Percentiles rank a stretch among this genome's conserved stretches.
These are phyloP conservation scores for Breynia disticha DNA, from an alignment of 441 rosid genomes.

Conservation along the genomic window DNA sequence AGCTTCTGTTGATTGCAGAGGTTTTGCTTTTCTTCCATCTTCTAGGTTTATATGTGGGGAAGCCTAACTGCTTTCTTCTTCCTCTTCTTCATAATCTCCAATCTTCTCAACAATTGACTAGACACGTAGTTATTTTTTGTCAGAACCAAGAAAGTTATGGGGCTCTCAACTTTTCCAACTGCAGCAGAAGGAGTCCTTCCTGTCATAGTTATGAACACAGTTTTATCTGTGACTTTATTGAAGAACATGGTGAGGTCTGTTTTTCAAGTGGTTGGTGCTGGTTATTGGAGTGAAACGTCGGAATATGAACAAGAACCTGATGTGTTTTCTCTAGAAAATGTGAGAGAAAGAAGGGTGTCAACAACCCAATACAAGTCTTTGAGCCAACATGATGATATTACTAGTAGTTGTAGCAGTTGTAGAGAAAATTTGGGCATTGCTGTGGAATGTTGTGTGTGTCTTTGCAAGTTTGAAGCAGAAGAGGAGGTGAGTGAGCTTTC, in stretches of 20 bases:
- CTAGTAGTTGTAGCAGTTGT: slow-evolving; percentile 1
- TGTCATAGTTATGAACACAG: slow-evolving; percentile 60
- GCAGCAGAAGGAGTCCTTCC: slow-evolving; percentile 60
- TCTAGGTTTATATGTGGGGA: too few species aligned
- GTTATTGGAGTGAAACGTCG: slow-evolving; percentile 9
- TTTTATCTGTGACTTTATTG: slow-evolving; percentile 48
- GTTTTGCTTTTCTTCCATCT: neutral
- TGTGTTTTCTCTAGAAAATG: slow-evolving; percentile 14
- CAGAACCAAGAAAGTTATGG: slow-evolving; percentile 29
- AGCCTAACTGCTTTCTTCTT: neutral
- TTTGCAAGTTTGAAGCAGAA: slow-evolving; percentile 57
- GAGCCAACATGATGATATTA: slow-evolving; percentile 8
- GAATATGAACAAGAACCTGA: slow-evolving; percentile 23
- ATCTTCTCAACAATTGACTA: neutral
- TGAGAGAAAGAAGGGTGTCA: slow-evolving; percentile 40
- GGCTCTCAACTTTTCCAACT: slow-evolving; percentile 56
- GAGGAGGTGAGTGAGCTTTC: slow-evolving; percentile 80
- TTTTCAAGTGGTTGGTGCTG: slow-evolving; percentile 31
- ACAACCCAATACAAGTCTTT: slow-evolving; percentile 49
- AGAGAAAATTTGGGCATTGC: too few species aligned
- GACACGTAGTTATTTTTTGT: neutral
- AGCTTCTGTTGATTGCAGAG: neutral
- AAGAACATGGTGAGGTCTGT: slow-evolving; percentile 51
- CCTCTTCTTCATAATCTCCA: neutral
- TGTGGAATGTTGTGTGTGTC: slow-evolving; percentile 70